Evolutionary conservation across 225 moss, liverwort and hornwort genomes (phyloP), one percentile per base, ranked within the genome.

Genomic region (Pleurozium schreberi): DNA sequence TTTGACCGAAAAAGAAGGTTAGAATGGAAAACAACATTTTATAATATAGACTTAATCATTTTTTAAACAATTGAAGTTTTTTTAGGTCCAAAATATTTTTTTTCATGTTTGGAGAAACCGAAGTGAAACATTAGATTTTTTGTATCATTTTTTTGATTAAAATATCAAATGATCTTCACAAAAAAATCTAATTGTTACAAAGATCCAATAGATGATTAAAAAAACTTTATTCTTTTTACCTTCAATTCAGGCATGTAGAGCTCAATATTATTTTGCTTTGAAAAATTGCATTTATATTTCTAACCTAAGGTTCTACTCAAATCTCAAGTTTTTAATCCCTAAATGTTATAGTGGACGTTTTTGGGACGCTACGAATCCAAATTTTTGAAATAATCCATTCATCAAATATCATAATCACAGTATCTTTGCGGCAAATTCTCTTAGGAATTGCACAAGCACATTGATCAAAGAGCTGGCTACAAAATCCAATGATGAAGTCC

Each of bases 21-120:
- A 73, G 11, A 49, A 31, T 43, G 19, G 12, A 19, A 42, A 31
- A 47, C 0, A 47, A 18, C 18, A 18, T 17, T 30, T 47, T 70
- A 0, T 14, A 15, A 26, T 26, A 42, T 8, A 18, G 11, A 47
- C 3, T 49, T 33, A 7, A 33, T 20, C 5, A 33, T 49, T 49
- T 50, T 50, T 30, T 0, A n/a, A n/a, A n/a, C n/a, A n/a, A n/a
- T 5, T 2, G 34, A 12, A 31, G 5, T 1, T 50, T 13, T 22
- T 34, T 50, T 8, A 13, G 12, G 19, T 34, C 2, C 2, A 20
- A 75, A 47, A 11, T 47, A 10, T 13, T 50, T 49, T 63, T 19
- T 12, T 2, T 5, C 2, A 2, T 47, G 1, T 12, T 19, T 49
- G 1, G 1, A 2, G 21, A 8, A 75, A 50, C 8, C 0, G 13